These are phyloP conservation scores for Leersia perrieri DNA, from an alignment of 176 grass and related monocot genomes.

Conservation along the genomic window DNA sequence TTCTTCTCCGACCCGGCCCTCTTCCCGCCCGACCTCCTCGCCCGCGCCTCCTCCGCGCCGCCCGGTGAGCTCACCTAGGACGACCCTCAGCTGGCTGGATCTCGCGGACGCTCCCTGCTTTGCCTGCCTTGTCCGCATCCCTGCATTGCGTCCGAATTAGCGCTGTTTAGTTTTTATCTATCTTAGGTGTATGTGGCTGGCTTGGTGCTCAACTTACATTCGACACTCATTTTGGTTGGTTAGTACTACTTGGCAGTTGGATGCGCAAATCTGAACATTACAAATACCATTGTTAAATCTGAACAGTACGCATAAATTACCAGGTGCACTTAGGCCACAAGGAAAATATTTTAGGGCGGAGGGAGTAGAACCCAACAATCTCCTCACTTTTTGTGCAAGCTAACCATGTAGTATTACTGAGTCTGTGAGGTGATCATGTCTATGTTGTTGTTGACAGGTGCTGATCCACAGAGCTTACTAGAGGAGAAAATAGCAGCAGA, in stretches of 20 bases:
- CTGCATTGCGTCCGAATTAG: neutral
- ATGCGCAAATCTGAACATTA: neutral
- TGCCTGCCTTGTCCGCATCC: neutral
- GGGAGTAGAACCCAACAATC: neutral
- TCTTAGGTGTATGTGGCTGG: conserved; percentile 1
- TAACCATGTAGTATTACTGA: no score
- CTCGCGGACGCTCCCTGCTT: neutral
- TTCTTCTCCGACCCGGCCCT: conserved; percentile 71
- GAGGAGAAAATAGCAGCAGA: conserved; percentile 80
- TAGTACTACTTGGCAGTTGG: neutral
- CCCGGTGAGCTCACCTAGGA: conserved; percentile 47
- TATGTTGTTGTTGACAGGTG: conserved; percentile 49
- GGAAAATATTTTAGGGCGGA: neutral
- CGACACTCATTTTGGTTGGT: neutral
- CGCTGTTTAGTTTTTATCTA: neutral
- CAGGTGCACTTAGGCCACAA: neutral
- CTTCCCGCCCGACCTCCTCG: conserved; percentile 74
- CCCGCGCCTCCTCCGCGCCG: conserved; percentile 46
- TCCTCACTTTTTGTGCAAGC: neutral
- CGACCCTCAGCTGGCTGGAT: conserved; percentile 29
- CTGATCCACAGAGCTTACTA: conserved; percentile 90
- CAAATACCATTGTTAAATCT: neutral
- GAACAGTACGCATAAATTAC: neutral
- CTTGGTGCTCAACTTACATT: neutral
- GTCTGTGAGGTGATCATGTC: conserved; percentile 1